These are phyloP conservation scores for Sporothrix mexicana DNA, from an alignment of 2,329 filamentous ascomycete species.

Conservation along the genomic window DNA sequence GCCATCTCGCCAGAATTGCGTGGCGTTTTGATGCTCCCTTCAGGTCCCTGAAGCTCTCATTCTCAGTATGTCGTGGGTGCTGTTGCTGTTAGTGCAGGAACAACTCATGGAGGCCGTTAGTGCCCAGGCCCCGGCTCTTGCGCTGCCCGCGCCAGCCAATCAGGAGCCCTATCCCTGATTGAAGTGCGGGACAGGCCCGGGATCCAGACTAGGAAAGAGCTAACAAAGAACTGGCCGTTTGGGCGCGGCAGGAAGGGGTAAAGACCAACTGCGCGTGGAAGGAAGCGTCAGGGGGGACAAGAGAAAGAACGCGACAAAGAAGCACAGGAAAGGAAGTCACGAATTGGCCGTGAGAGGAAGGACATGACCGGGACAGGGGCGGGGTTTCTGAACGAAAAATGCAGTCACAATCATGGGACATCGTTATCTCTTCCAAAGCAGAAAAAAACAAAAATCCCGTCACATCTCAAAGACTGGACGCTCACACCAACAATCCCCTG, in stretches of 20 bases:
- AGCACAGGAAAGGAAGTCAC: constrained; percentile 24
- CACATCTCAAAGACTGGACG: constrained; percentile 13
- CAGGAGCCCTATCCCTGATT: constrained; percentile 37
- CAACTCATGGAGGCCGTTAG: neutral
- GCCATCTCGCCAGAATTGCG: constrained; percentile 12
- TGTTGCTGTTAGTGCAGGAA: neutral
- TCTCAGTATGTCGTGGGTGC: neutral
- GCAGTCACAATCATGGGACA: no score
- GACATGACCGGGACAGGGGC: neutral
- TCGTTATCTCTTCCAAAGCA: constrained; percentile 13
- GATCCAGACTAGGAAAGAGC: constrained; percentile 31
- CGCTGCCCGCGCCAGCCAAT: constrained; percentile 34
- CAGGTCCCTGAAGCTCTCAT: no score
- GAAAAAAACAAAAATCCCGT: neutral
- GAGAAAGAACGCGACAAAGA: neutral
- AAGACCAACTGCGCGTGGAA: constrained; percentile 14
- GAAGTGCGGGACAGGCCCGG: constrained; percentile 34
- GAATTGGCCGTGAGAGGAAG: constrained; percentile 18
- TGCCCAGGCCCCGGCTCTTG: constrained; percentile 25
- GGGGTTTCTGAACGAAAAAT: neutral
- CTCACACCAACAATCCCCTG: constrained; percentile 13
- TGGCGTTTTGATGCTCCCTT: neutral
- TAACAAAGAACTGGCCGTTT: constrained; percentile 21
- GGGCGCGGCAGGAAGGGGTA: constrained; percentile 6
- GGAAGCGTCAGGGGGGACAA: constrained; percentile 14